Evolutionary conservation across 176 grass and related monocot genomes (phyloP), one percentile per base, ranked within the genome.

Genomic region (Oryza nivara): DNA sequence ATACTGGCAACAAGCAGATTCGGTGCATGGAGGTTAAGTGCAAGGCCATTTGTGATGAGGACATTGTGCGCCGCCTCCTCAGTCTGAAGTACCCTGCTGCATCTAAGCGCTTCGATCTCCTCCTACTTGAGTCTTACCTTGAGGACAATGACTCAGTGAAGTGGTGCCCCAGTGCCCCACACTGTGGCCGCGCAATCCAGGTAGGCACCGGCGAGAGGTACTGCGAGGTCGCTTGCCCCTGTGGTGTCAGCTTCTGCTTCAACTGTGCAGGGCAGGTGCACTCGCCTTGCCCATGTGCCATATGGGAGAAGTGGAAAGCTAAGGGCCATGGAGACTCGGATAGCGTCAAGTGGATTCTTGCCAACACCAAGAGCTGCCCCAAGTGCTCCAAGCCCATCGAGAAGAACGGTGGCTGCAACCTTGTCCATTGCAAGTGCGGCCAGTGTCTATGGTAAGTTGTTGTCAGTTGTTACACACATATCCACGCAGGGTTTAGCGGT

Each of bases 361-460:
- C 34, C 7, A 90, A 93, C 64, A 90, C 88, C 25, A 93, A 88
- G 70, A 81, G 82, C 74, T 93, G 91, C 85, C 91, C 91, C 48
- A 93, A 82, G 34, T 93, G 91, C 76, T 77, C 85, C 78, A 93
- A 93, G 44, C 43, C 80, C 5, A 87, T 93, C 4, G 25, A 82
- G 73, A 90, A 90, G 88, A 63, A 66, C 0, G 88, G 80, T 0
- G 88, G 88, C 9, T 90, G 88, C 73, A 90, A 90, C 78, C 88
- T 73, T 65, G 83, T 90, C 56, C 25, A 15, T 23, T 90, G 88
- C 79, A 72, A 11, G 0, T 90, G 88, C 9, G 83, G 83, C 44
- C 88, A 90, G 66, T 67, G 3, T 68, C 11, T 86, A 38, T 90
- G 83, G 88, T 90, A 82, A 78, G 51, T 16, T 19, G 49, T 19